phyloP scores from a whole-genome alignment of 352 stramenopile species.

The Discostella stelligera region DNA sequence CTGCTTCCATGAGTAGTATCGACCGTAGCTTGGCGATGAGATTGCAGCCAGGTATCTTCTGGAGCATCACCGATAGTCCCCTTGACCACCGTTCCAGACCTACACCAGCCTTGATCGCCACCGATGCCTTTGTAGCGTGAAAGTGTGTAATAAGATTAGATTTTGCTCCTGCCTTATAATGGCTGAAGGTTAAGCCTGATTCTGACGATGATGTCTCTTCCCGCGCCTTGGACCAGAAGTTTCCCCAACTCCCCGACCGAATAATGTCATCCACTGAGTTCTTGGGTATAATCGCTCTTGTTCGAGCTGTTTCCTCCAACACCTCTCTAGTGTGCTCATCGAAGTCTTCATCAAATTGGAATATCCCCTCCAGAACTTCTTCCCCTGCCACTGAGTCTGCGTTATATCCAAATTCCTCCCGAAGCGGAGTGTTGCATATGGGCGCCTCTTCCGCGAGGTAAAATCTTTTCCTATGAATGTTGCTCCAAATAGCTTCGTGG shows the following conservation, averaged over 20 bases:
- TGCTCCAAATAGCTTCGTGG: background rate
- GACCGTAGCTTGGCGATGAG: conserved; percentile 29
- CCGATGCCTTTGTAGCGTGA: conserved; percentile 27
- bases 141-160: conserved; percentile 25
- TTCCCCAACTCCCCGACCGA: conserved; percentile 4
- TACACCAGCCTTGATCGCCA: conserved; percentile 18
- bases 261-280: no score
- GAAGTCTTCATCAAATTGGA: conserved; percentile 4
- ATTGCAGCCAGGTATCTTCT: conserved; percentile 30
- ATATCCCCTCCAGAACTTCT: conserved; percentile 15
- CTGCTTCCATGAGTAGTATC: conserved; percentile 41
- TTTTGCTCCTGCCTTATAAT: conserved; percentile 38
- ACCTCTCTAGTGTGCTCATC: conserved; percentile 7
- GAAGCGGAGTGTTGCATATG: background rate
- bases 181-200: conserved; percentile 40
- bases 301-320: conserved; percentile 4
- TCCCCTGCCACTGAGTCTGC: background rate
- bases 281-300: conserved; percentile 1
- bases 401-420: conserved; percentile 8
- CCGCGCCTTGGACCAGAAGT: conserved; percentile 22
- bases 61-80: conserved; percentile 41
- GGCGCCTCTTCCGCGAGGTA: conserved; percentile 4
- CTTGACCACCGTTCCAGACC: conserved; percentile 19
- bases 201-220: conserved; percentile 49
- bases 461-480: conserved; percentile 5